Conservation (phyloP, 1,139 yeast genomes). For the Blastobotrys apis region DNA sequence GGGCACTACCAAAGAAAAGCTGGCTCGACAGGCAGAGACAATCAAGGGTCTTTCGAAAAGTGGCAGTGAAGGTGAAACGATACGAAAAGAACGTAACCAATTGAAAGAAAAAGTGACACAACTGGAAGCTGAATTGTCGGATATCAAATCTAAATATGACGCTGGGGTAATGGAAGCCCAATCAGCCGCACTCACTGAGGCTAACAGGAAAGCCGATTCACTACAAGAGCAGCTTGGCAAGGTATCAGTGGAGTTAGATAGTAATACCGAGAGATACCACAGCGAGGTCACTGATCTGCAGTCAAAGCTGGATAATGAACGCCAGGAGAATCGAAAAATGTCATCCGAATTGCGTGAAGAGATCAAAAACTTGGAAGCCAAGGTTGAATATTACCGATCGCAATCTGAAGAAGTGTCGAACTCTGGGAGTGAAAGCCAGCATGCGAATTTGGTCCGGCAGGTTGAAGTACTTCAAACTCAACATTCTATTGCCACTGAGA, state of each 20-base stretch:
- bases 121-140: conserved; percentile 24
- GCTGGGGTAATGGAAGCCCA: conserved; percentile 24
- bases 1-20: conserved; percentile 18
- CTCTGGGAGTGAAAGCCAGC: conserved; percentile 33
- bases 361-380: conserved; percentile 37
- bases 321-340: conserved; percentile 11
- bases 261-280: conserved; percentile 18
- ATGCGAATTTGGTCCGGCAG: conserved; percentile 35
- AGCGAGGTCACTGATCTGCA: conserved; percentile 25
- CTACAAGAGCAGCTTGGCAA: conserved; percentile 22
- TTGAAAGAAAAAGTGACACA: conserved; percentile 16
- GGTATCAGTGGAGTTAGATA: conserved; percentile 18
- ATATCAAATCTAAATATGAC: conserved; percentile 25
- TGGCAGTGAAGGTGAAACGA: conserved; percentile 24
- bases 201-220: conserved; percentile 20
- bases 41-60: conserved; percentile 20
- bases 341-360: conserved; percentile 30
- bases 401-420: conserved; percentile 37
- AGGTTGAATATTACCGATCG: conserved; percentile 42
- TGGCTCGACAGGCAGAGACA: conserved; percentile 18
- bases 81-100: conserved; percentile 21
- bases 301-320: conserved; percentile 22
- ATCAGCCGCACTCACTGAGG: conserved; percentile 25
- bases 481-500: conserved; percentile 60
- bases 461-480: conserved; percentile 61